Percentiles rank a stretch among this genome's conserved stretches.
These are phyloP conservation scores for Aspergillus pseudoglaucus DNA, from an alignment of 2,329 filamentous ascomycete genomes.

Conservation along the genomic window DNA sequence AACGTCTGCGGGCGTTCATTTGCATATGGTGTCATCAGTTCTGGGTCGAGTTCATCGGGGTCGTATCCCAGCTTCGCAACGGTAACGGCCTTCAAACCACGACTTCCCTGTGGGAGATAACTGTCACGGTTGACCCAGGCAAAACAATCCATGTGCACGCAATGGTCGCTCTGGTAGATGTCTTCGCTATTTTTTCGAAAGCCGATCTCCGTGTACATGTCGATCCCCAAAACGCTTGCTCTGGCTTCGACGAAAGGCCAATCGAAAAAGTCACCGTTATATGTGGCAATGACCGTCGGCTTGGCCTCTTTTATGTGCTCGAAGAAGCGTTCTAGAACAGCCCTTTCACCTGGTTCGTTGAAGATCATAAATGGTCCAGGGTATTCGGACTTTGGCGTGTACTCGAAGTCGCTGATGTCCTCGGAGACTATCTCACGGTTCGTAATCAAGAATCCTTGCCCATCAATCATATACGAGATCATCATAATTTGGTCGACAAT, in stretches of 20 bases:
- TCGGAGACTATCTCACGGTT: slow-evolving; percentile 97
- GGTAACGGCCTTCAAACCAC: slow-evolving; percentile 94
- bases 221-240: slow-evolving; percentile 88
- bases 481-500: slow-evolving; percentile 98
- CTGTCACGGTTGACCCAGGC: slow-evolving; percentile 99
- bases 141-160: slow-evolving; percentile 98
- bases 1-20: slow-evolving; percentile 85
- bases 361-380: slow-evolving; percentile 94
- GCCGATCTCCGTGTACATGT: slow-evolving; percentile 98
- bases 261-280: slow-evolving; percentile 99
- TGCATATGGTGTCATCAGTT: slow-evolving; percentile 89
- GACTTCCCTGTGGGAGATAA: slow-evolving; percentile 93
- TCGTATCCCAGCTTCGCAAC: slow-evolving; percentile 98
- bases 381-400: slow-evolving; percentile 95
- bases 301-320: slow-evolving; percentile 89
- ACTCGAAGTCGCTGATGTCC: slow-evolving; percentile 96
- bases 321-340: slow-evolving; percentile 84
- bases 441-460: slow-evolving; percentile 94
- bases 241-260: slow-evolving; percentile 96
- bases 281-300: slow-evolving; percentile 97
- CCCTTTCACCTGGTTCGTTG: slow-evolving; percentile 92
- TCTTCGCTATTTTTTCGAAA: slow-evolving; percentile 94
- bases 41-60: slow-evolving; percentile 93
- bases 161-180: slow-evolving; percentile 92
- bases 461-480: slow-evolving; percentile 99